phyloP scores from a whole-genome alignment of 2,329 filamentous ascomycete species.

The Monosporascus sp. region DNA sequence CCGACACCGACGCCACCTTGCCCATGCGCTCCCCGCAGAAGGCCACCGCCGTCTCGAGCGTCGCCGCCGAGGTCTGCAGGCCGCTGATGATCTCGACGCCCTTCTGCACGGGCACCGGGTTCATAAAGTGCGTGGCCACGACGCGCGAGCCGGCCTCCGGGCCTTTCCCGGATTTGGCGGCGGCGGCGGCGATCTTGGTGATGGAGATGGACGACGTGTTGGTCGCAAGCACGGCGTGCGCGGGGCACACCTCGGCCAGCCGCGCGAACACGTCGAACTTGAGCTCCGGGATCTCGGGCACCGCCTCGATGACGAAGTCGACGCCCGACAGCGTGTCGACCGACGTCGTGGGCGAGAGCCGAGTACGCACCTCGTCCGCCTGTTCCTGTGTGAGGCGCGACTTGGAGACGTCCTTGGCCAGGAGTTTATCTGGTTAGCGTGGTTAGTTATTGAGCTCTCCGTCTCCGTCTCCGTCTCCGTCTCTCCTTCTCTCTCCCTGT shows the following conservation, averaged over 20 bases:
- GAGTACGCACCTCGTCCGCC: slow-evolving; percentile 65
- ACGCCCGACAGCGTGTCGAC: slow-evolving; percentile 75
- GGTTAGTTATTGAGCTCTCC: neutral
- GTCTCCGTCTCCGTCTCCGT: neutral
- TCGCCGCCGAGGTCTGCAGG: slow-evolving; percentile 80
- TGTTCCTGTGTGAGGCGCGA: slow-evolving; percentile 77
- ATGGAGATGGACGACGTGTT: slow-evolving; percentile 99
- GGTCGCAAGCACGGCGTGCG: slow-evolving; percentile 86
- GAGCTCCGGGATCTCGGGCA: slow-evolving; percentile 83
- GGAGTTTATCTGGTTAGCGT: slow-evolving; percentile 66
- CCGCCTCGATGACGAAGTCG: slow-evolving; percentile 96
- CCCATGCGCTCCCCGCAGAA: slow-evolving; percentile 84
- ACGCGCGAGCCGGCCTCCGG: slow-evolving; percentile 80
- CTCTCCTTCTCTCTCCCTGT: neutral
- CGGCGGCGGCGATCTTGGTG: slow-evolving; percentile 88
- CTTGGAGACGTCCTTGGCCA: slow-evolving; percentile 89
- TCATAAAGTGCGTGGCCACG: slow-evolving; percentile 98
- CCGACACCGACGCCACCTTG: slow-evolving; percentile 82
- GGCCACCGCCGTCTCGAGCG: slow-evolving; percentile 73
- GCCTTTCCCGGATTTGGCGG: slow-evolving; percentile 71
- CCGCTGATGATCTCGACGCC: slow-evolving; percentile 97
- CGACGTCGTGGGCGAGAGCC: slow-evolving; percentile 64
- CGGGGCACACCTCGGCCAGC: slow-evolving; percentile 74
- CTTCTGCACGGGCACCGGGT: slow-evolving; percentile 93
- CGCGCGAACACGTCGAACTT: slow-evolving; percentile 84